These are phyloP conservation scores for Acacia confusa DNA, from an alignment of 306 rosid genomes.

Conservation along the genomic window DNA sequence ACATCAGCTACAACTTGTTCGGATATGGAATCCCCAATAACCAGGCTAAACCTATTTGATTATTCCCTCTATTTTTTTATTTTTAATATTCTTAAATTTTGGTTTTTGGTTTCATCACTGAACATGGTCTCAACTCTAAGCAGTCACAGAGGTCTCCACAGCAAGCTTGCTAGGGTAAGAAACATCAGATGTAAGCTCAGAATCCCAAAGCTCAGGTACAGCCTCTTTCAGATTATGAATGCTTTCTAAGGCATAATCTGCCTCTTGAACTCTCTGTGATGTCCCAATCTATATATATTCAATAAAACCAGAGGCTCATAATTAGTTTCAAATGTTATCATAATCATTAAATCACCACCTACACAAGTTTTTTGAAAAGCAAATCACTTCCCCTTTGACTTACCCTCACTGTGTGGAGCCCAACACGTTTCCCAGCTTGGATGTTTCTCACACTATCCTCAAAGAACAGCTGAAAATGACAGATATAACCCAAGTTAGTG, in stretches of 20 bases:
- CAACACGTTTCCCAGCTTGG: conserved; percentile 89
- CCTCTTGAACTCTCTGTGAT: conserved; percentile 84
- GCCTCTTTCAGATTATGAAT: conserved; percentile 94
- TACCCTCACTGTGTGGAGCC: conserved; percentile 91
- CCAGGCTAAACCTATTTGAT: not conserved
- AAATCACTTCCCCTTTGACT: conserved; percentile 28
- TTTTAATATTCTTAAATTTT: not conserved
- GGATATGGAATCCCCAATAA: conserved; percentile 28
- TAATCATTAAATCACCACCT: not conserved
- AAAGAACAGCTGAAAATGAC: conserved; percentile 73
- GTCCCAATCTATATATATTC: conserved; percentile 65
- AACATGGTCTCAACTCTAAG: conserved; percentile 36
- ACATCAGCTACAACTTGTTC: conserved; percentile 39
- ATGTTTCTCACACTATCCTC: conserved; percentile 94
- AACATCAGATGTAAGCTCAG: conserved; percentile 69
- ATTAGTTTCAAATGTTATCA: conserved; percentile 4
- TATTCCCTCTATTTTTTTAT: not conserved
- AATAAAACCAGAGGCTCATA: not conserved
- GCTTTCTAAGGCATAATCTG: conserved; percentile 92
- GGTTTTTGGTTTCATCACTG: not conserved
- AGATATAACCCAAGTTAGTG: not conserved
- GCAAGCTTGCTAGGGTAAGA: conserved; percentile 69
- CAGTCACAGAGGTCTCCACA: conserved; percentile 89
- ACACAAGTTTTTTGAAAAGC: not conserved
- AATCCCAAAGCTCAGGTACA: conserved; percentile 82